Conservation (phyloP, 495 filamentous ascomycete species). For the Aspergillus homomorphus region DNA sequence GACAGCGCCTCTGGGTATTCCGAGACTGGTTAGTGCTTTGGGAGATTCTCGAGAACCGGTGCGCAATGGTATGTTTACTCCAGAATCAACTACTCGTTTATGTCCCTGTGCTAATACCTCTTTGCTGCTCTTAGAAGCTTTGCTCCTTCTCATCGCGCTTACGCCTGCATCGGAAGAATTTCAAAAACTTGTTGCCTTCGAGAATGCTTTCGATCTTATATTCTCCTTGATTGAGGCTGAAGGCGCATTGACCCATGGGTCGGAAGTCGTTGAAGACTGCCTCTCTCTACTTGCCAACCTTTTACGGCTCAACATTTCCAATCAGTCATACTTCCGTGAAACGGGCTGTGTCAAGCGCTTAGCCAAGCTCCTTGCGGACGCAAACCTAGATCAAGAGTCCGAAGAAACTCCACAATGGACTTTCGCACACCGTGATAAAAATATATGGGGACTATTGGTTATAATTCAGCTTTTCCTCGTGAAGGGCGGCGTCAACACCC, state of each 20-base stretch:
- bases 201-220: constrained; percentile 85
- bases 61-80: constrained; percentile 64
- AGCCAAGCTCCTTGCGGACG: constrained; percentile 63
- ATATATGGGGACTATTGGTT: constrained; percentile 84
- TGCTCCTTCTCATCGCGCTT: constrained; percentile 65
- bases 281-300: constrained; percentile 90
- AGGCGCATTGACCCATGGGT: constrained; percentile 78
- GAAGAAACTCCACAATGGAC: constrained; percentile 68
- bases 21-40: constrained; percentile 76
- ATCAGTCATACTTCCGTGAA: constrained; percentile 92
- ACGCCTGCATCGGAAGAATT: constrained; percentile 73
- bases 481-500: constrained; percentile 72
- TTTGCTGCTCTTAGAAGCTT: constrained; percentile 48
- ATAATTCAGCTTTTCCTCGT: constrained; percentile 84
- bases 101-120: constrained; percentile 15
- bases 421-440: constrained; percentile 77
- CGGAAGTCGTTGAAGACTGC: constrained; percentile 90
- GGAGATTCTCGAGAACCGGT: constrained; percentile 86
- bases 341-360: constrained; percentile 78
- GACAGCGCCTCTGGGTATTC: constrained; percentile 81
- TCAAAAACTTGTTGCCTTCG: constrained; percentile 91
- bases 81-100: background rate
- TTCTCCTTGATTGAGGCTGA: constrained; percentile 80
- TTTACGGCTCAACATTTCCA: constrained; percentile 81
- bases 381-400: constrained; percentile 52